Conservation (phyloP, 2,329 filamentous ascomycete species). For the Cryphonectria nitschkei region DNA sequence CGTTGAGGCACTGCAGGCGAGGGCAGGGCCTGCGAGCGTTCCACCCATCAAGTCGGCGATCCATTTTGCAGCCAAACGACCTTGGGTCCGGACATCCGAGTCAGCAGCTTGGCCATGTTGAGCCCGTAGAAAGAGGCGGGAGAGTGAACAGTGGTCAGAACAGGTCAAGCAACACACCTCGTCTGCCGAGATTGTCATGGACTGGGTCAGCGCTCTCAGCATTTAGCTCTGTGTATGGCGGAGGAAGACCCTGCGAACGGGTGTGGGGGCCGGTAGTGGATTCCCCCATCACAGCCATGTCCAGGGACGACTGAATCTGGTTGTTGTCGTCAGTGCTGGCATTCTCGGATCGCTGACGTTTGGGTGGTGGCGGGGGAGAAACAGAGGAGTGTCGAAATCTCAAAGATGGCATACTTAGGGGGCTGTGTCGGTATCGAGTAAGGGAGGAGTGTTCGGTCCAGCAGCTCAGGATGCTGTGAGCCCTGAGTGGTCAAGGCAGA, state of each 20-base stretch:
- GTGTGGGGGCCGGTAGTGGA: conserved; percentile 19
- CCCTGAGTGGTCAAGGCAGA: background rate
- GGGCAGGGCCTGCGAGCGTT: background rate
- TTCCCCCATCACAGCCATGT: conserved; percentile 19
- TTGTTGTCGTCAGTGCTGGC: conserved; percentile 2
- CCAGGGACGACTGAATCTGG: background rate
- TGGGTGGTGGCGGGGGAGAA: conserved; percentile 8
- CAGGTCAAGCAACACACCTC: conserved; percentile 9
- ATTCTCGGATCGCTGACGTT: conserved; percentile 9
- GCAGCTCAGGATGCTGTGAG: background rate
- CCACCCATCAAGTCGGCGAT: conserved; percentile 23
- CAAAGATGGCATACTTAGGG: conserved; percentile 5
- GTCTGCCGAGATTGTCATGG: conserved; percentile 17
- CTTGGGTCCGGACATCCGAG: background rate
- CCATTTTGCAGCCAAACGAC: conserved; percentile 27
- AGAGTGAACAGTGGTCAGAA: background rate
- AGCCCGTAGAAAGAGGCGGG: background rate
- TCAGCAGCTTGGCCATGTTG: background rate
- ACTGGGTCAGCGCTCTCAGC: background rate
- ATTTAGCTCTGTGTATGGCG: conserved; percentile 22
- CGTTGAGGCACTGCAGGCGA: conserved; percentile 6
- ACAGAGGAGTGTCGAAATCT: conserved; percentile 2
- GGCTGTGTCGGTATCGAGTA: background rate
- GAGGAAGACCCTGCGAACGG: conserved; percentile 26
- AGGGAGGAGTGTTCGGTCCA: background rate